Base-by-base conservation (phyloP, 192 early-diverging fungal genomes). In the Linnemannia zychae region DNA sequence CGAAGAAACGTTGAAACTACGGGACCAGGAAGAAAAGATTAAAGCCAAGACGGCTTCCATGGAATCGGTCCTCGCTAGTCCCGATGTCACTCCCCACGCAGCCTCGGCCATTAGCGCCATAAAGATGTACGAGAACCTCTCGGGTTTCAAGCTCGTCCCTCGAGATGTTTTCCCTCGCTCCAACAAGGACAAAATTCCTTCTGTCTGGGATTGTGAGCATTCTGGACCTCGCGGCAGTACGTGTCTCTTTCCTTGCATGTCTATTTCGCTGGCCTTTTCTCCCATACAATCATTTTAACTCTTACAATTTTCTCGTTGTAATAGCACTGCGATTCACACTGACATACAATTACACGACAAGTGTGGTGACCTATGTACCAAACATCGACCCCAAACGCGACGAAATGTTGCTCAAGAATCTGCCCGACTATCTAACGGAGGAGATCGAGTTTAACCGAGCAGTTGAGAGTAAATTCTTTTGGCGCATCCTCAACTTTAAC, bases 201-300 rank as follows among this genome's bases (percentile, higher is more conserved):
- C 53, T 22, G 20, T 79, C 31, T 85, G 83, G 83, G 83, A 85
- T 4, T 85, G 77, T 38, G 83, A 85, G 38, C 74, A 79, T 13
- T 40, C 74, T 33, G 83, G 83, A n/a, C 52, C 65, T 57, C 68
- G 57, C 37, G 83, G 83, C 12, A 85, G 83, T 85, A 85, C 12
- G 74, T 79, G n/a, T 1, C n/a, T 74, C 7, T 44, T 66, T 31
- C 24, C 33, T 66, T 50, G 11, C n/a, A 7, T n/a, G n/a, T n/a
- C n/a, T n/a, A n/a, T n/a, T n/a, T n/a, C n/a, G n/a, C n/a, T n/a
- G n/a, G n/a, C n/a, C n/a, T n/a, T n/a, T n/a, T n/a, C n/a, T n/a
- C n/a, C n/a, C n/a, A n/a, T n/a, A n/a, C n/a, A n/a, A n/a, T n/a
- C n/a, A n/a, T n/a, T n/a, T n/a, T n/a, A n/a, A n/a, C n/a, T n/a